phyloP scores from a whole-genome alignment of 2,329 filamentous ascomycete genomes.

The Pseudomassariella vexata region DNA sequence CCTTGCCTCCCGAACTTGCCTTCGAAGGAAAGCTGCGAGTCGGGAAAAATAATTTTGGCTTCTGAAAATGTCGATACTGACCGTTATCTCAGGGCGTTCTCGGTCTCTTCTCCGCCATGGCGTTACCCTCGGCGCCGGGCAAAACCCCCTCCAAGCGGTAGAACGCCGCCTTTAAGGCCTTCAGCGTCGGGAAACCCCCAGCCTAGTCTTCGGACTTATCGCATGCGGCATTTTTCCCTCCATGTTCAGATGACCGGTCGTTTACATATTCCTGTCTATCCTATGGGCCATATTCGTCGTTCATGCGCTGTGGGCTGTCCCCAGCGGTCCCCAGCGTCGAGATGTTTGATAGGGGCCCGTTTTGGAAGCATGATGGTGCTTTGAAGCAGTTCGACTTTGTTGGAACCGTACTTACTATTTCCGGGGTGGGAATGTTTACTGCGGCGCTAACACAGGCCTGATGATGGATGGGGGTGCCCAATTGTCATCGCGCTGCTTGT shows the following conservation, averaged over 20 bases:
- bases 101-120: slow-evolving; percentile 58
- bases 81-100: no score
- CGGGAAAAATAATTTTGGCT: no score
- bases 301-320: slow-evolving; percentile 56
- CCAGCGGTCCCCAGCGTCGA: slow-evolving; percentile 52
- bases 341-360: slow-evolving; percentile 31
- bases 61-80: no score
- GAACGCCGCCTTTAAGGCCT: slow-evolving; percentile 28
- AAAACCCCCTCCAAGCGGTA: slow-evolving; percentile 16
- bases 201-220: slow-evolving; percentile 41
- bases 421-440: slow-evolving; percentile 61
- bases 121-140: slow-evolving; percentile 57
- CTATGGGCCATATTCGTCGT: slow-evolving; percentile 56
- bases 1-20: no score
- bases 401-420: slow-evolving; percentile 54
- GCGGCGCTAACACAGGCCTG: slow-evolving; percentile 55
- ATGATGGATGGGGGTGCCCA: slow-evolving; percentile 55
- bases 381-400: slow-evolving; percentile 55
- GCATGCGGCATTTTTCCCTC: slow-evolving; percentile 56
- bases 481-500: slow-evolving; percentile 59
- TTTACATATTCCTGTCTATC: slow-evolving; percentile 57
- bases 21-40: no score
- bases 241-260: slow-evolving; percentile 57
- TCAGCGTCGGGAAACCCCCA: slow-evolving; percentile 29
- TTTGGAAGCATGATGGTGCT: slow-evolving; percentile 28